These are phyloP conservation scores for Melaleuca alternifolia DNA, from an alignment of 345 rosid genomes.

Conservation along the genomic window DNA sequence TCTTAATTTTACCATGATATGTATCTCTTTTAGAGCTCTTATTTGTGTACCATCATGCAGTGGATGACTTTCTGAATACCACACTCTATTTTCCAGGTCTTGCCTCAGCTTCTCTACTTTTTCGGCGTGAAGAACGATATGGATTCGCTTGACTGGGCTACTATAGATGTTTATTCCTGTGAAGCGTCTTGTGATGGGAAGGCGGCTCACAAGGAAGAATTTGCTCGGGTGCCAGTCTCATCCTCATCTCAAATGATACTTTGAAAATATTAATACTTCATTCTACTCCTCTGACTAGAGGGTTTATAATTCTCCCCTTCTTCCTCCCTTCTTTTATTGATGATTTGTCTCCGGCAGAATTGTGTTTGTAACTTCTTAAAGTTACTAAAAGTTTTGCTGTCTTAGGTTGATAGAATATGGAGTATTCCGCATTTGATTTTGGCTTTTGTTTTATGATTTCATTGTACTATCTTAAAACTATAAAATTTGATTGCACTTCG, in stretches of 20 bases:
- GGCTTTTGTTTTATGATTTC: neutral
- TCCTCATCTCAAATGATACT: slow-evolving; percentile 5
- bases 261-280: neutral
- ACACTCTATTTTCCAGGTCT: slow-evolving; percentile 25
- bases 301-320: neutral
- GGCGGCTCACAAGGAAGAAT: slow-evolving; percentile 53
- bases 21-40: neutral
- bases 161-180: slow-evolving; percentile 61
- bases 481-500: neutral
- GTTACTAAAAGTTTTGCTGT: neutral
- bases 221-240: slow-evolving; percentile 65
- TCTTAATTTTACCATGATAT: neutral
- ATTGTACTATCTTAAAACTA: neutral
- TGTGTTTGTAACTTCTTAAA: neutral
- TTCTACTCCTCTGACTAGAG: neutral
- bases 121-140: slow-evolving; percentile 51
- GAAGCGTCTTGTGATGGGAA: slow-evolving; percentile 63
- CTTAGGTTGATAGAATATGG: neutral
- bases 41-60: neutral
- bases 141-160: slow-evolving; percentile 90
- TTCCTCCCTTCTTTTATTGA: neutral
- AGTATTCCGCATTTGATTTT: neutral
- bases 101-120: slow-evolving; percentile 73
- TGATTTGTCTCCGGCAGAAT: neutral
- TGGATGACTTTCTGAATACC: neutral